These are phyloP conservation scores for Aspergillus brasiliensis DNA, from an alignment of 2,329 filamentous ascomycete species.

Conservation along the genomic window DNA sequence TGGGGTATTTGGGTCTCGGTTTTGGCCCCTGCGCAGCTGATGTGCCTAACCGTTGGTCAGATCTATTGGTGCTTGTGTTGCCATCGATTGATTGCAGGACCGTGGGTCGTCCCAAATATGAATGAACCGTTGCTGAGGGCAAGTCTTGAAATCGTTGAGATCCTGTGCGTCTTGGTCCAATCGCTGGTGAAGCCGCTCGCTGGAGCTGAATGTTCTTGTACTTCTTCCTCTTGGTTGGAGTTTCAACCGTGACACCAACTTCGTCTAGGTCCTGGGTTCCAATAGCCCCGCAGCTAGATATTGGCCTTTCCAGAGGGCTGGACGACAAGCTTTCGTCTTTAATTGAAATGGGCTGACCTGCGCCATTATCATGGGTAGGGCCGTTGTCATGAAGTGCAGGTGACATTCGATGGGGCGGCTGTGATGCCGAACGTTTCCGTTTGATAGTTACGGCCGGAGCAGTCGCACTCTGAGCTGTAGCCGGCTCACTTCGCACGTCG, in stretches of 20 bases:
- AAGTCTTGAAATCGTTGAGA: neutral
- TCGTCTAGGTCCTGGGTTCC: constrained; percentile 66
- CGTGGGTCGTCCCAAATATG: constrained; percentile 5
- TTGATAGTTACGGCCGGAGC: constrained; percentile 20
- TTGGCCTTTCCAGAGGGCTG: constrained; percentile 28
- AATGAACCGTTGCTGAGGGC: neutral
- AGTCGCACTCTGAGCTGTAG: neutral
- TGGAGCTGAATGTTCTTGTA: neutral
- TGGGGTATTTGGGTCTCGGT: constrained; percentile 34
- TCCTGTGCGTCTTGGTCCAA: neutral
- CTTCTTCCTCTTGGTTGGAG: constrained; percentile 43
- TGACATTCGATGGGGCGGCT: neutral
- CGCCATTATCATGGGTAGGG: constrained; percentile 5
- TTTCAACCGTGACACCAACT: constrained; percentile 42
- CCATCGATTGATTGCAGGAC: constrained; percentile 33
- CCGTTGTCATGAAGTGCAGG: neutral
- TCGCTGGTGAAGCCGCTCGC: neutral
- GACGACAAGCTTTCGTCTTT: constrained; percentile 42
- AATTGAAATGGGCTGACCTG: constrained; percentile 26
- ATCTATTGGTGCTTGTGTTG: constrained; percentile 23
- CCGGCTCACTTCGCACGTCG: neutral
- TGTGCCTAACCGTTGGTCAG: constrained; percentile 14
- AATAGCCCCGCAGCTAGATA: constrained; percentile 32
- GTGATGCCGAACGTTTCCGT: constrained; percentile 19
- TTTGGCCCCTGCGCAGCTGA: constrained; percentile 42